phyloP scores from a whole-genome alignment of 2,329 filamentous ascomycete genomes.

The Metarhizium humberi region DNA sequence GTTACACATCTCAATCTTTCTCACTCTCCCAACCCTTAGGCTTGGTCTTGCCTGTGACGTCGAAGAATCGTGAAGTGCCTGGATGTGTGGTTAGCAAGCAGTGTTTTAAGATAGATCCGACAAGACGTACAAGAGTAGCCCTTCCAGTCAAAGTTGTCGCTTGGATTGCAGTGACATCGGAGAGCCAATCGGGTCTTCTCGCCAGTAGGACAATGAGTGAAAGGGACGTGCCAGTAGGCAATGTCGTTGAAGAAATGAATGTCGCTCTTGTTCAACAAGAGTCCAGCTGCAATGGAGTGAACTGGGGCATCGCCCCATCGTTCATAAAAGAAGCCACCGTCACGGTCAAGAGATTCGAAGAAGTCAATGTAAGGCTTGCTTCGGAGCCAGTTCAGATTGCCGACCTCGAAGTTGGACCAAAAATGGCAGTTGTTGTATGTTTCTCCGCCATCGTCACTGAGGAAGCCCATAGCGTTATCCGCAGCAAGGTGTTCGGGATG shows the following conservation, averaged over 20 bases:
- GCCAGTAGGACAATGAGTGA: constrained; percentile 92
- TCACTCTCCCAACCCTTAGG: constrained; percentile 67
- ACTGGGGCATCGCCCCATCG: constrained; percentile 97
- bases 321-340: constrained; percentile 98
- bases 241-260: constrained; percentile 99
- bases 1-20: background rate
- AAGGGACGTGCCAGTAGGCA: constrained; percentile 94
- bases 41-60: constrained; percentile 71
- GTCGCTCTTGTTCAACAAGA: constrained; percentile 85
- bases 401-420: constrained; percentile 99
- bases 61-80: constrained; percentile 71
- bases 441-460: constrained; percentile 85
- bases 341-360: constrained; percentile 78
- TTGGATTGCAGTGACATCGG: constrained; percentile 90
- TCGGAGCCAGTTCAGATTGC: constrained; percentile 86
- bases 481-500: constrained; percentile 80
- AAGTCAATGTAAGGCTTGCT: constrained; percentile 83
- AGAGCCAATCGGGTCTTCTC: constrained; percentile 76
- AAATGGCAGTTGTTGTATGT: constrained; percentile 98
- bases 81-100: background rate
- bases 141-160: constrained; percentile 99
- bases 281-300: constrained; percentile 86
- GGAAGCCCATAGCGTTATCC: constrained; percentile 80
- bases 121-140: constrained; percentile 80
- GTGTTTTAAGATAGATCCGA: too few species aligned